phyloP scores from a whole-genome alignment of 768 basidiomycete species.

The Calocera cornea region DNA sequence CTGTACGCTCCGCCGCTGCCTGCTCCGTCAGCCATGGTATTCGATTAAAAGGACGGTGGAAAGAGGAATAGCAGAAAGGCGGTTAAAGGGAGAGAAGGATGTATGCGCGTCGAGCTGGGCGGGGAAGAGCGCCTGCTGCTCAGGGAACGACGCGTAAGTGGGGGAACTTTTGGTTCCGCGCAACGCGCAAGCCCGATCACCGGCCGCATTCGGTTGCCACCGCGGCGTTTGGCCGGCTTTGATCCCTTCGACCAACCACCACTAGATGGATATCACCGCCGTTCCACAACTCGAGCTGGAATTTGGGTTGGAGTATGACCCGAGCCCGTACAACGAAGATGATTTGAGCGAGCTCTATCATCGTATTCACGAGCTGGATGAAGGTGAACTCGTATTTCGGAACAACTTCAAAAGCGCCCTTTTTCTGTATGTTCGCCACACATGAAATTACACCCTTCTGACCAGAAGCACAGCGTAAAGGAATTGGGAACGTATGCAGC shows the following conservation, averaged over 20 bases:
- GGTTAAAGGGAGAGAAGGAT: not conserved
- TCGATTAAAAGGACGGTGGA: not conserved
- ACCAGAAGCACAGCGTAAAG: not conserved
- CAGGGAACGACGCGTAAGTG: conserved; percentile 1
- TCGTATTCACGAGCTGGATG: not conserved
- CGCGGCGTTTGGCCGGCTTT: no score
- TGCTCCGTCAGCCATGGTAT: conserved; percentile 7
- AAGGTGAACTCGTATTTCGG: not conserved
- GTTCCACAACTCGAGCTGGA: not conserved
- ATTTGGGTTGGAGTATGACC: not conserved
- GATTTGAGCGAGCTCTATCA: not conserved
- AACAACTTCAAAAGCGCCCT: not conserved
- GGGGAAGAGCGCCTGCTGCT: not conserved
- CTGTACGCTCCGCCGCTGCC: conserved; percentile 57
- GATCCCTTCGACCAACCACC: not conserved
- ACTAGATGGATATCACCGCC: no score
- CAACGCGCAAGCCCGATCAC: not conserved
- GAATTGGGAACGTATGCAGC: conserved; percentile 57
- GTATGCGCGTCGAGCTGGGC: not conserved
- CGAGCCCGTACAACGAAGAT: not conserved
- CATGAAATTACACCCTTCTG: not conserved
- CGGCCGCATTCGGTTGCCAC: no score
- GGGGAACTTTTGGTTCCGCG: conserved; percentile 1
- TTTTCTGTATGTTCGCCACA: not conserved
- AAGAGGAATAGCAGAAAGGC: not conserved